Conservation (phyloP, 345 rosid genomes). For the Acer campestre region DNA sequence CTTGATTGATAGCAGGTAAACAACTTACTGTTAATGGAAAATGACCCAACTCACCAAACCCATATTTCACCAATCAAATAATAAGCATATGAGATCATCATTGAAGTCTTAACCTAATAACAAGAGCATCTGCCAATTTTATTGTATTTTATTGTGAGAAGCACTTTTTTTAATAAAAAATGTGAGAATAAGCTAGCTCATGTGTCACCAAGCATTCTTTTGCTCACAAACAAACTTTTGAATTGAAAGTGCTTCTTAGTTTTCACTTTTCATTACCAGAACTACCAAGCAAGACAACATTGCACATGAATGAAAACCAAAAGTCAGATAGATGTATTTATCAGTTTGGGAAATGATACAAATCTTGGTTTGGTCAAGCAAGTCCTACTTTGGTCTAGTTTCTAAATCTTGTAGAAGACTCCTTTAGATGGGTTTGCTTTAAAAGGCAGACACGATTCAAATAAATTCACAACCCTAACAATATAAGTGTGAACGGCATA, state of each 20-base stretch:
- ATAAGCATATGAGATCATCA: neutral
- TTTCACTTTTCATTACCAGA: neutral
- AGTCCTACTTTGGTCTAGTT: neutral
- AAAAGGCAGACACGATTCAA: neutral
- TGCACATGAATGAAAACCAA: neutral
- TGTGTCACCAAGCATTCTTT: neutral
- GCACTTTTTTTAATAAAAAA: neutral
- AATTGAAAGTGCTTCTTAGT: neutral
- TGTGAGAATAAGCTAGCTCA: neutral
- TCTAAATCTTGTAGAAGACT: neutral
- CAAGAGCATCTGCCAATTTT: neutral
- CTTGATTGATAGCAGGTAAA: neutral
- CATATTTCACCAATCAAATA: conserved; percentile 10
- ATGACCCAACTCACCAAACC: conserved; percentile 18
- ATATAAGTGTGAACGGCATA: too few relatives aligned
- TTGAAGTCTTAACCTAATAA: conserved; percentile 1
- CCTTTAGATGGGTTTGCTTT: conserved; percentile 20
- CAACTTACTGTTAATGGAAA: neutral
- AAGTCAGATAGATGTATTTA: too few relatives aligned
- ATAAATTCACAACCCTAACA: too few relatives aligned
- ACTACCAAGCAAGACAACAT: conserved; percentile 8
- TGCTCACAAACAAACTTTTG: neutral
- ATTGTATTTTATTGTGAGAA: neutral
- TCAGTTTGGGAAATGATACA: too few relatives aligned
- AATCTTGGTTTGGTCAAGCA: neutral